Evolutionary conservation across 768 basidiomycete genomes (phyloP), one percentile per base, ranked within the genome.

Genomic region (Chlorophyllum brunneum): DNA sequence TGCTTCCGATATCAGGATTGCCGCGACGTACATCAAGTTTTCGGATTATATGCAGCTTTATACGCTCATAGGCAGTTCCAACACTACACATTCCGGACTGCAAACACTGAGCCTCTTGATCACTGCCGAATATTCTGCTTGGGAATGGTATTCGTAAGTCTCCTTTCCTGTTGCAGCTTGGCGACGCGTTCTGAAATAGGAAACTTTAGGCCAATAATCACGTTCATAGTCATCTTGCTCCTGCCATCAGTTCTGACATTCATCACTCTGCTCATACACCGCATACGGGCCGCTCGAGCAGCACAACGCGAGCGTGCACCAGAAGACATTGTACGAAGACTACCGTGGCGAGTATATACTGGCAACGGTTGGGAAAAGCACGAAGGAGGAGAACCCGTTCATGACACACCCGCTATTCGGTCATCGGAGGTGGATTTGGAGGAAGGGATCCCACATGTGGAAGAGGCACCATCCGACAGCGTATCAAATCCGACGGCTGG

Each of bases 71-170:
- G 68, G 75, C 20, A 68, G 78, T 23, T 90, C 87, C 31, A 91
- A 90, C 54, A 86, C 87, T 2, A 86, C 88, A 18, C 87, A 92
- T 61, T 83, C 84, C 31, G 89, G 88, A 36, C 61, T 91, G 43
- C 78, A 74, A 37, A 92, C 90, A 0, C 76, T 92, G 24, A 87
- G 88, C 1, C 70, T 92, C 22, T 72, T 86, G 53, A 85, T 92
- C 60, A 88, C 81, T 11, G 83, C 86, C 4, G 86, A 89, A 56
- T 87, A 85, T 62, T 85, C 87, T 11, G 81, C 85, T 37, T 94
- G 91, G 85, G 90, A 93, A 63, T 95, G 92, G 91, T 92, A 92
- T 63, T 92, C 88, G 89, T 92, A 60, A 58, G 83, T 79, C 58
- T 50, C 22, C 36, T 38, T 18, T 38, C 43, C 58, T 43, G 54